Evolutionary conservation across 169 alveolate genomes (phyloP).

Genomic region (Toxoplasma gondii): DNA sequence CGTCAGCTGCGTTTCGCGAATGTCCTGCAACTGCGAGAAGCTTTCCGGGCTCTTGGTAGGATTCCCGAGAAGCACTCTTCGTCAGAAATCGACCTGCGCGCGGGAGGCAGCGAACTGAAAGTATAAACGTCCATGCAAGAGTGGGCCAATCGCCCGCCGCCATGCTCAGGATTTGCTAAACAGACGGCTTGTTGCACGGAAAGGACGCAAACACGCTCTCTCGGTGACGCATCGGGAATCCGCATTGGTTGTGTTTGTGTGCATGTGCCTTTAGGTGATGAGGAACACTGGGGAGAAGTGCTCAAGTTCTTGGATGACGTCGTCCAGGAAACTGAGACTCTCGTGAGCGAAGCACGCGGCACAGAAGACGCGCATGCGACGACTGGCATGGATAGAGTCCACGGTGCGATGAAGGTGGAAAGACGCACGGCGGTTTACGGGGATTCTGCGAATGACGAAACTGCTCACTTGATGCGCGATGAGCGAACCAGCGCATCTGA

Average conservation of each 20-base stretch:
- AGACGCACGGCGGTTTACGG: too few species aligned
- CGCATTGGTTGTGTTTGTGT: background rate
- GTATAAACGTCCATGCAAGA: too few species aligned
- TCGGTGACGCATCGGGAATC: too few species aligned
- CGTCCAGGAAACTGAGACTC: background rate
- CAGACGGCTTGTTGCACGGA: too few species aligned
- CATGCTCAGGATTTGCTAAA: too few species aligned
- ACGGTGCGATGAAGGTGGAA: background rate
- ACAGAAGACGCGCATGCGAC: background rate
- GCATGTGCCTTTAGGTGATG: background rate
- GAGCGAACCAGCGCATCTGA: too few species aligned
- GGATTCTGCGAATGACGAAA: too few species aligned
- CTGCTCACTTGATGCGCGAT: too few species aligned
- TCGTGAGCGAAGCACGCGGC: background rate
- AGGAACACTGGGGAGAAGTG: background rate
- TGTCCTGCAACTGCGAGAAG: conserved; percentile 9
- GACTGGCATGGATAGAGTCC: background rate
- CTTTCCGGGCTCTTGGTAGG: background rate
- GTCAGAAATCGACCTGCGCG: too few species aligned
- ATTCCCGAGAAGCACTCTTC: background rate
- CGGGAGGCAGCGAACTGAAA: too few species aligned
- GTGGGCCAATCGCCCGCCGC: too few species aligned
- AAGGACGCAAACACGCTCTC: too few species aligned
- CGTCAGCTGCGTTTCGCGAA: conserved; percentile 23
- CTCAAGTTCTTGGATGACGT: background rate